Percentiles rank a stretch among this genome's conserved stretches.
phyloP scores from a whole-genome alignment of 768 basidiomycete species.

The Boletus huronensis region DNA sequence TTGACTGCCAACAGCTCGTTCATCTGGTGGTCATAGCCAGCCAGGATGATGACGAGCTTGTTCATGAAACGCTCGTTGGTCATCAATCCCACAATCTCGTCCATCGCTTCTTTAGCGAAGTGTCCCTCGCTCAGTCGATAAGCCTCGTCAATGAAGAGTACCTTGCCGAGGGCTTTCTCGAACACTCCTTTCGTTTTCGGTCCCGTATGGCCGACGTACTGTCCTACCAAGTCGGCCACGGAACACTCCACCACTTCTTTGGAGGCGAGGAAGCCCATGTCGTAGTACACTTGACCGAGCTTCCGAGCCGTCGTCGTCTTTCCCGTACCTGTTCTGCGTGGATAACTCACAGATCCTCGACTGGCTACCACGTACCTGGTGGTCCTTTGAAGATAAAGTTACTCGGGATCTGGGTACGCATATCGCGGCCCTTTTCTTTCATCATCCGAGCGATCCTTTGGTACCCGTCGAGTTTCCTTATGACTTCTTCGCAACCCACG shows the following conservation, averaged over 20 bases:
- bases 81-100: constrained; percentile 66
- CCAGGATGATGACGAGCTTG: constrained; percentile 66
- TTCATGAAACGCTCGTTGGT: constrained; percentile 55
- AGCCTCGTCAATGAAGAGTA: constrained; percentile 73
- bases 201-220: constrained; percentile 71
- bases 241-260: constrained; percentile 63
- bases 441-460: constrained; percentile 48
- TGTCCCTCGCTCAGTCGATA: constrained; percentile 60
- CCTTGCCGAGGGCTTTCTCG: constrained; percentile 62
- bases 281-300: constrained; percentile 60
- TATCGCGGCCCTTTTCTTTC: constrained; percentile 42
- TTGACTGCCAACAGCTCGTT: constrained; percentile 58
- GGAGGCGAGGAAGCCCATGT: constrained; percentile 59
- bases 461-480: constrained; percentile 45
- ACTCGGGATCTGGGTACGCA: constrained; percentile 52
- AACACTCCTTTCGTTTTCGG: constrained; percentile 61
- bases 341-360: neutral
- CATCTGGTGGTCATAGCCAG: constrained; percentile 70
- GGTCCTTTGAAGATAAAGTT: constrained; percentile 73
- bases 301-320: constrained; percentile 64
- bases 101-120: constrained; percentile 71
- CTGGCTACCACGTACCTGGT: constrained; percentile 42
- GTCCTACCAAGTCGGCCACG: constrained; percentile 65
- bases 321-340: constrained; percentile 48
- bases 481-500: constrained; percentile 56